These are phyloP conservation scores for Phellopilus nigrolimitatus DNA, from an alignment of 1,284 basidiomycete species.

Conservation along the genomic window DNA sequence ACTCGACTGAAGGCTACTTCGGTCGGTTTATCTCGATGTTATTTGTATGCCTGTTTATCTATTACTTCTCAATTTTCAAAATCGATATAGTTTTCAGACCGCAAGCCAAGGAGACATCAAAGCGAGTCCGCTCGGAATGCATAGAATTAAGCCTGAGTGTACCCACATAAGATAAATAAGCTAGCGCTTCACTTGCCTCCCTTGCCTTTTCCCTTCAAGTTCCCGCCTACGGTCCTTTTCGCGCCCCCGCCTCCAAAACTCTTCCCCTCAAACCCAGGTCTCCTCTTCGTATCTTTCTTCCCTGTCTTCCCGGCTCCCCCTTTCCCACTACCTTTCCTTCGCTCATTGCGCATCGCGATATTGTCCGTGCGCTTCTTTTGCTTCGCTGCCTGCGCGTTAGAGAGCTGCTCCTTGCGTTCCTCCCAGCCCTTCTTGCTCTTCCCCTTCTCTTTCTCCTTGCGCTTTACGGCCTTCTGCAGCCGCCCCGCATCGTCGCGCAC, in stretches of 20 bases:
- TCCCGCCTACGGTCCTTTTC: slow-evolving; percentile 34
- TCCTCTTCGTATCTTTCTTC: slow-evolving; percentile 55
- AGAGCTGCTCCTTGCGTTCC: slow-evolving; percentile 75
- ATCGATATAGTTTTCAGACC: too few relatives aligned
- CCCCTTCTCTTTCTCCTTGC: slow-evolving; percentile 81
- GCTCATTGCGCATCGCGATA: slow-evolving; percentile 76
- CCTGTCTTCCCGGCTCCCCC: slow-evolving; percentile 51
- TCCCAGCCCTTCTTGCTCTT: slow-evolving; percentile 85
- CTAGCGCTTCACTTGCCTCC: slow-evolving; percentile 9
- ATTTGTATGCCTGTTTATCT: too few relatives aligned
- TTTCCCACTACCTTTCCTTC: slow-evolving; percentile 66
- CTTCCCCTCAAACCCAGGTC: slow-evolving; percentile 82
- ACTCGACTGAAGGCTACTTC: not conserved
- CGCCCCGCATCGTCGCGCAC: slow-evolving; percentile 77
- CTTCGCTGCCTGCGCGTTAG: slow-evolving; percentile 69
- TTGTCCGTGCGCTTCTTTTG: slow-evolving; percentile 90
- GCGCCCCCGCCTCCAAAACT: slow-evolving; percentile 51
- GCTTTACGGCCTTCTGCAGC: slow-evolving; percentile 86
- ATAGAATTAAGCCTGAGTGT: not conserved
- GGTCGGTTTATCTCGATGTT: too few relatives aligned
- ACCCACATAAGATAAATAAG: not conserved
- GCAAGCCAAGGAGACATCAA: too few relatives aligned
- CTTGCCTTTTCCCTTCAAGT: slow-evolving; percentile 15
- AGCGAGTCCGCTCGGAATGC: too few relatives aligned
- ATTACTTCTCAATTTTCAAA: too few relatives aligned